Percentiles rank a stretch among this genome's conserved stretches.
Evolutionary conservation across 495 filamentous ascomycete species (phyloP).

Genomic region (Aspergillus hancockii): DNA sequence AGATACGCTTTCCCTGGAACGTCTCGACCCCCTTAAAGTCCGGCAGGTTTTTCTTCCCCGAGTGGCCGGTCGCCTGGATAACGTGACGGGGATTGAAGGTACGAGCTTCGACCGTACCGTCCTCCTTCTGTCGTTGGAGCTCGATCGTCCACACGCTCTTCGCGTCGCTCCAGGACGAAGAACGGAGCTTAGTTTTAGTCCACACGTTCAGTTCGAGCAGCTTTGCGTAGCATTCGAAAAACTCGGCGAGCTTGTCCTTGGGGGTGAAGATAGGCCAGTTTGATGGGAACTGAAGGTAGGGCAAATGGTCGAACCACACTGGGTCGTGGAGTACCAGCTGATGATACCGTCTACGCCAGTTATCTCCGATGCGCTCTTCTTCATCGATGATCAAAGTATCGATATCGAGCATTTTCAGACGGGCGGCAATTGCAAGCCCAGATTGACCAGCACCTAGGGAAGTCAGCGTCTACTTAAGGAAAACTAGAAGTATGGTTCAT

Average conservation of each 20-base stretch:
- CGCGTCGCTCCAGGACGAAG: conserved; percentile 53
- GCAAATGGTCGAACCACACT: conserved; percentile 75
- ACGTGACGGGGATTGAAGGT: conserved; percentile 67
- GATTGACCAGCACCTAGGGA: conserved; percentile 47
- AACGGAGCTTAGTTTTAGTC: conserved; percentile 56
- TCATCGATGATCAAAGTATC: conserved; percentile 65
- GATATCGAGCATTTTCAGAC: conserved; percentile 71
- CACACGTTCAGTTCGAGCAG: conserved; percentile 78
- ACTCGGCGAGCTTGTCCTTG: conserved; percentile 80
- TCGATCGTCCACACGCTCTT: conserved; percentile 62
- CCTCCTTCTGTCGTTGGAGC: conserved; percentile 48
- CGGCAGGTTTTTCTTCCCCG: conserved; percentile 68
- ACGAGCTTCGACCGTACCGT: conserved; percentile 53
- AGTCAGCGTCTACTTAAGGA: not conserved
- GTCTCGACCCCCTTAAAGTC: conserved; percentile 58
- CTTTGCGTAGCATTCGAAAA: conserved; percentile 73
- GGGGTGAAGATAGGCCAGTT: conserved; percentile 71
- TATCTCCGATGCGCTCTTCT: conserved; percentile 69
- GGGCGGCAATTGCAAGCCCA: conserved; percentile 63
- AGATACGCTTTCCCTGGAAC: conserved; percentile 56
- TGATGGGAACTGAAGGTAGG: conserved; percentile 68
- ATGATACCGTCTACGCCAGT: conserved; percentile 70
- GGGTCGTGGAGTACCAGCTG: conserved; percentile 72
- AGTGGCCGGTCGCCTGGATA: conserved; percentile 72
- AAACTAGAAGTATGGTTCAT: conserved; percentile 22